Percentiles rank a stretch among this genome's conserved stretches.
Evolutionary conservation across 2,329 filamentous ascomycete genomes (phyloP).

Genomic region (Parastagonospora avenae): DNA sequence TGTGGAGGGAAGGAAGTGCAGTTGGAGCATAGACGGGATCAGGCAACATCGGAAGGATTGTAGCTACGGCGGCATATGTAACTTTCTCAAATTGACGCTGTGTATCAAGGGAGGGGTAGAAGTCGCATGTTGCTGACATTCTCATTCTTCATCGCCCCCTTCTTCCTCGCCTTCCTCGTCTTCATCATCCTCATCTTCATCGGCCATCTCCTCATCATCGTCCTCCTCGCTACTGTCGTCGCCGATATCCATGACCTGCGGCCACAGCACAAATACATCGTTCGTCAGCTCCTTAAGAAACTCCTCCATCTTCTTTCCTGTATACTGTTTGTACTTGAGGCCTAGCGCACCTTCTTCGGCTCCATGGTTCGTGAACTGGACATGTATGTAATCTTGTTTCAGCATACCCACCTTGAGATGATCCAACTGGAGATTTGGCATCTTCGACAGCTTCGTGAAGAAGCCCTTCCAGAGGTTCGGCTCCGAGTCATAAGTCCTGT

Average conservation of each 20-base stretch:
- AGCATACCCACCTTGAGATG: constrained; percentile 24
- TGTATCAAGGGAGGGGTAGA: neutral
- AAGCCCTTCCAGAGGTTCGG: constrained; percentile 26
- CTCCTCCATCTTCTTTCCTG: constrained; percentile 16
- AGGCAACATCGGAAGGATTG: too few species aligned
- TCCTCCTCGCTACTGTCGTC: constrained; percentile 5
- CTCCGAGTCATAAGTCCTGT: constrained; percentile 6
- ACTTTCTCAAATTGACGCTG: too few species aligned
- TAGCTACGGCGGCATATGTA: too few species aligned
- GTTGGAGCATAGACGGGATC: neutral
- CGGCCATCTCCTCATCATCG: constrained; percentile 21
- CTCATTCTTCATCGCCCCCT: constrained; percentile 10
- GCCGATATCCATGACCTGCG: constrained; percentile 1
- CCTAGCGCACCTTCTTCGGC: neutral
- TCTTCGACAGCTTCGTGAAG: constrained; percentile 15
- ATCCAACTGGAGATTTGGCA: constrained; percentile 15
- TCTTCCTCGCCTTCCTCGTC: constrained; percentile 8
- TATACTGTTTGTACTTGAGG: constrained; percentile 12
- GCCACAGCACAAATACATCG: constrained; percentile 23
- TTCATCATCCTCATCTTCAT: constrained; percentile 12
- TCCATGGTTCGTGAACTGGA: constrained; percentile 14
- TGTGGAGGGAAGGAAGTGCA: neutral
- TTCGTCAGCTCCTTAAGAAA: constrained; percentile 16
- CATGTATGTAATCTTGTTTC: constrained; percentile 14
- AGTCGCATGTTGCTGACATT: neutral